Evolutionary conservation across 768 basidiomycete species (phyloP), one percentile per base, ranked within the genome.

Genomic region (Cystofilobasidium ferigula): DNA sequence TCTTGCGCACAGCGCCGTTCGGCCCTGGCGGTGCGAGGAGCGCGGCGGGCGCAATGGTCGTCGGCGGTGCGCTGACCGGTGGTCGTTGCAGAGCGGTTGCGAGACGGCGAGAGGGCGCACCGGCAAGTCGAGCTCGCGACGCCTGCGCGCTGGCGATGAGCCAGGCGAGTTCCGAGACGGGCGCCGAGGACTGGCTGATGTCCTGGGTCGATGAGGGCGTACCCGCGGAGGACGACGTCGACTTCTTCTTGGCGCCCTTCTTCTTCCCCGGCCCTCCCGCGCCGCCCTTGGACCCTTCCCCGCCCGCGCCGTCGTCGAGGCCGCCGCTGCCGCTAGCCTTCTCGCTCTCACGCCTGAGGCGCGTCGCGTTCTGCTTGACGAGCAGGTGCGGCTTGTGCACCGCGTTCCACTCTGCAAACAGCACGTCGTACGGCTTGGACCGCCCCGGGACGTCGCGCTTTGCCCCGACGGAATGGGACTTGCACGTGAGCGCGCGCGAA

Each of bases 381-480:
- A 42, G 56, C 69, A 73, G 71, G 57, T 75, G 71, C 4, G 75
- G 73, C 62, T 75, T 74, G 68, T 74, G 70, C 54, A 65, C 63
- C 34, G 73, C 70, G 42, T 76, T 74, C 90, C 90, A 98, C 61
- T 97, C 93, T 30, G 89, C 81, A 22, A 93, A 81, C 4, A 99
- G 82, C 48, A 86, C 86, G 72, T 95, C 92, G 73, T 90, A 98
- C 9, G 78, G 75, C 61, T 86, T 82, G 0, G 88, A 87, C 5
- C 94, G 88, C 38, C 89, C 89, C 69, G 83, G 82, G 1, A 99
- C 93, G 12, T 87, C 84, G 22, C 94, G 87, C 76, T 99, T 99
- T 14, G 90, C 88, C 18, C 90, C 90, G 86, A 99, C 94, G 2
- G 89, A 87, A 74, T 99, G 94, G 7, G 94, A 90, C 77, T 99